Conservation (phyloP, 2,329 filamentous ascomycete genomes). For the Bipolaris zeicola region DNA sequence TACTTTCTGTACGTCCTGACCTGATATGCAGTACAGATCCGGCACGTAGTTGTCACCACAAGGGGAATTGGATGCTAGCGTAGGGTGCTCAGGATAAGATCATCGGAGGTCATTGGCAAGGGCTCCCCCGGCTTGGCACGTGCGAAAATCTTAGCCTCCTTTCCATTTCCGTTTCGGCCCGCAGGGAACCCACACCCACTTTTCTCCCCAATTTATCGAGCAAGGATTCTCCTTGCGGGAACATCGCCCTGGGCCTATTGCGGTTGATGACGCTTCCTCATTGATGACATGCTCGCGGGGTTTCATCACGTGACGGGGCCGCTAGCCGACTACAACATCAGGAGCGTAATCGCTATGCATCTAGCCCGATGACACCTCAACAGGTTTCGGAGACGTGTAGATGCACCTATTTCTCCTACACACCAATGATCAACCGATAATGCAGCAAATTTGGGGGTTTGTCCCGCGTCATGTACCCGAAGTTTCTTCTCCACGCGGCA, state of each 20-base stretch:
- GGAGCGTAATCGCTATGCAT: neutral
- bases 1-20: too few species aligned
- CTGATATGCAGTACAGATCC: too few species aligned
- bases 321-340: neutral
- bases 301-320: neutral
- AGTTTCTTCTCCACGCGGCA: neutral
- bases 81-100: neutral
- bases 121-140: neutral
- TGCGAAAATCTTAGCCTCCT: neutral
- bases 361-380: too few species aligned
- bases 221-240: neutral
- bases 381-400: too few species aligned
- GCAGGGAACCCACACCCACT: neutral
- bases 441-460: neutral
- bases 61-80: neutral
- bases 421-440: neutral
- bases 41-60: neutral
- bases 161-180: neutral
- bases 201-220: neutral
- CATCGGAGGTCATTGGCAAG: neutral
- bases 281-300: neutral
- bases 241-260: neutral
- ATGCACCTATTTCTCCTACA: neutral
- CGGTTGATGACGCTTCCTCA: neutral
- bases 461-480: neutral